Base-by-base conservation (phyloP, 129 eudicot genomes). In the Kitagawia praeruptora region DNA sequence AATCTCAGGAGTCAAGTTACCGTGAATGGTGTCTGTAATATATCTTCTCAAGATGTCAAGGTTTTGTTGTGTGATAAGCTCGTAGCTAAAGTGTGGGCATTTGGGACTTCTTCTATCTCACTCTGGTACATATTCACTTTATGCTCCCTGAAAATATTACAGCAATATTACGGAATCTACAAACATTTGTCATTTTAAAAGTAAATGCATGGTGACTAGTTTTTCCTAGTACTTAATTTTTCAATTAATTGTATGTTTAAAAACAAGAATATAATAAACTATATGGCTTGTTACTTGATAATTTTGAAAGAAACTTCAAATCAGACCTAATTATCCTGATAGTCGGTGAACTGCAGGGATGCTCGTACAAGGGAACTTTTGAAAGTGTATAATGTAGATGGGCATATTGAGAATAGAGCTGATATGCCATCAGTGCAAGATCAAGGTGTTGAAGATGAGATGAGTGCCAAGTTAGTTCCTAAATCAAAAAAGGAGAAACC, bases 321-420 rank as follows among this genome's bases (percentile, higher is more conserved):
- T 69, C 63, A 67, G 11, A 81, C 79, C 77, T 81, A 79, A 81
- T 38, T 71, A 75, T 67, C 71, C 75, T 66, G 78, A 83, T 86
- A 72, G 82, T 87, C 82, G 70, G 80, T 71, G 37, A 74, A 82
- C 82, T 78, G 73, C 86, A 96, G 99, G 99, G 99, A 96, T 87
- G 99, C 99, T 82, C 97, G 99, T 31, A 89, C 98, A 13, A 87
- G 93, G 82, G 99, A 96, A 74, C 99, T 96, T 75, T 28, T 92
- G 66, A 96, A 90, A 84, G 99, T 96, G 6, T 92, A 84, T 85
- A 96, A 88, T 47, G 88, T 92, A 19, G 99, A 96, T 37, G 99
- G 99, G 47, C 96, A 96, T 40, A 82, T 85, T 51, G 99, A 96
- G 82, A 96, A 92, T 75, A 92, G 97, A 21, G 87, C 77, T 37